Evolutionary conservation across 768 basidiomycete species (phyloP).

Genomic region (Trametopsis cervina): DNA sequence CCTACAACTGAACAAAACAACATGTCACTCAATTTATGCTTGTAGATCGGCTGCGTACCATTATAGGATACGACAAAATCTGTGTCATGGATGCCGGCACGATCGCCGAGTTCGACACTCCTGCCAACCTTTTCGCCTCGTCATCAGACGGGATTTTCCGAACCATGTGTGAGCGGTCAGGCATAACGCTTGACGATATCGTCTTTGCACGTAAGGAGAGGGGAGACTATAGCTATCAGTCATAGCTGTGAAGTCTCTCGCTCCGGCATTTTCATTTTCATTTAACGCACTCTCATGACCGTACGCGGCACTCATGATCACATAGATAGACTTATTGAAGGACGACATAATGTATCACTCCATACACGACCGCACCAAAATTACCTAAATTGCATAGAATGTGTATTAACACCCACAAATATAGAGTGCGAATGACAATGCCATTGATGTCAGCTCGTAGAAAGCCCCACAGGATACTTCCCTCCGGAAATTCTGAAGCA

Average conservation of each 20-base stretch:
- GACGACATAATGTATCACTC: neutral
- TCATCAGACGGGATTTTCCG: constrained; percentile 61
- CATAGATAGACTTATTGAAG: neutral
- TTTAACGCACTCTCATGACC: neutral
- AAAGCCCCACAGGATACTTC: too few relatives aligned
- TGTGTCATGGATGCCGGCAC: constrained; percentile 79
- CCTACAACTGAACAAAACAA: too few relatives aligned
- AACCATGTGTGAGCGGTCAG: constrained; percentile 82
- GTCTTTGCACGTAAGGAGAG: constrained; percentile 20
- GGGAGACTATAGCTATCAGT: neutral
- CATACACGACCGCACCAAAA: neutral
- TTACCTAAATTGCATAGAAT: neutral
- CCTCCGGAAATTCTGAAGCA: too few relatives aligned
- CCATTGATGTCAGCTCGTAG: neutral
- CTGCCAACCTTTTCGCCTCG: constrained; percentile 51
- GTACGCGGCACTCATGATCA: neutral
- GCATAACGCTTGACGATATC: constrained; percentile 69
- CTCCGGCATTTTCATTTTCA: too few relatives aligned
- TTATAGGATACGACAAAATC: constrained; percentile 83
- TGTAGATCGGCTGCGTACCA: constrained; percentile 77
- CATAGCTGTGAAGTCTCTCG: too few relatives aligned
- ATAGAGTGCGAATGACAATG: neutral
- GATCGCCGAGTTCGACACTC: constrained; percentile 84
- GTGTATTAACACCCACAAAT: neutral
- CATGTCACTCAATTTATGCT: neutral